A percentile compares a stretch with the other conserved stretches of the same genome.
These are phyloP conservation scores for Cryoendolithus antarcticus DNA, from an alignment of 2,329 filamentous ascomycete genomes.

Conservation along the genomic window DNA sequence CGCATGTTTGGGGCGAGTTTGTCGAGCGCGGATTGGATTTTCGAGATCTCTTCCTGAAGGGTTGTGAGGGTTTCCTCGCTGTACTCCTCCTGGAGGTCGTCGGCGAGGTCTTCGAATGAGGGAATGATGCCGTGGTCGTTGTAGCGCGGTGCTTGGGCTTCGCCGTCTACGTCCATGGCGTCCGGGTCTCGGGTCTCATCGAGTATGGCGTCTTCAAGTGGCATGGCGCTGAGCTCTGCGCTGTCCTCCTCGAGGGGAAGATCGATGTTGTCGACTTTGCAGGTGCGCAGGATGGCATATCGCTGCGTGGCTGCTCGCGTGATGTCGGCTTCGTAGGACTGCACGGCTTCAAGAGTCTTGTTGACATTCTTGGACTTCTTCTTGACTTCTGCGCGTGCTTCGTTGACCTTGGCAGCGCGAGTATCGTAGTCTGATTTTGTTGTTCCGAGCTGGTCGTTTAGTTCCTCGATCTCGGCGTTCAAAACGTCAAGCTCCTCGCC, in stretches of 20 bases:
- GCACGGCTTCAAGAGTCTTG: slow-evolving; percentile 58
- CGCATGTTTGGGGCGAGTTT: slow-evolving; percentile 96
- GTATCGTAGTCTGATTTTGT: slow-evolving; percentile 55
- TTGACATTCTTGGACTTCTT: slow-evolving; percentile 80
- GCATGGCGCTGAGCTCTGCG: slow-evolving; percentile 61
- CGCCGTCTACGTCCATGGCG: slow-evolving; percentile 84
- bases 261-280: slow-evolving; percentile 85
- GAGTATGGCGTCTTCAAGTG: slow-evolving; percentile 65
- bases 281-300: slow-evolving; percentile 73
- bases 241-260: slow-evolving; percentile 68
- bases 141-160: slow-evolving; percentile 44
- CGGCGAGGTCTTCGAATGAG: slow-evolving; percentile 70
- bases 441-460: slow-evolving; percentile 60
- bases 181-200: slow-evolving; percentile 60
- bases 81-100: slow-evolving; percentile 67
- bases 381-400: slow-evolving; percentile 66
- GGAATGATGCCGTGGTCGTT: slow-evolving; percentile 88
- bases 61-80: slow-evolving; percentile 60
- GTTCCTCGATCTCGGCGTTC: slow-evolving; percentile 61
- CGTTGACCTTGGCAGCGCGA: slow-evolving; percentile 63
- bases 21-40: slow-evolving; percentile 67
- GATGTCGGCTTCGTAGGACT: slow-evolving; percentile 67
- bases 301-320: slow-evolving; percentile 75
- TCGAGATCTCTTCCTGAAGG: slow-evolving; percentile 64
- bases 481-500: slow-evolving; percentile 60